phyloP scores from a whole-genome alignment of 805 yeast genomes.

The Candida coquimbonensis region DNA sequence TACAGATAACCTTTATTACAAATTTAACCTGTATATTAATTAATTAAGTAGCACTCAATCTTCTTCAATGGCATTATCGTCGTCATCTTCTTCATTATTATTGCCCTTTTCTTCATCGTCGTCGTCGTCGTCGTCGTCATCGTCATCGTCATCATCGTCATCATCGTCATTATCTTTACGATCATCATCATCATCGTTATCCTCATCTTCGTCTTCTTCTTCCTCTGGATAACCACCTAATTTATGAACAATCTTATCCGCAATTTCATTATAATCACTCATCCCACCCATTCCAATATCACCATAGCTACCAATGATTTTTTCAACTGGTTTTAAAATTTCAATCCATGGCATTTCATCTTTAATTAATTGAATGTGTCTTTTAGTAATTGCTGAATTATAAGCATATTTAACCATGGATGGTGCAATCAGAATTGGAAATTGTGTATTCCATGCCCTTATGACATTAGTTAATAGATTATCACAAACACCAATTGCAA shows the following conservation, averaged over 20 bases:
- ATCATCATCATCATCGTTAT: slow-evolving; percentile 38
- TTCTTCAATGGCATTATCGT: slow-evolving; percentile 11
- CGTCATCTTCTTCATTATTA: slow-evolving; percentile 16
- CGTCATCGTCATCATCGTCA: slow-evolving; percentile 34
- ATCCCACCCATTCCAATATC: slow-evolving; percentile 99
- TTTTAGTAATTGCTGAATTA: slow-evolving; percentile 80
- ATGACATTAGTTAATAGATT: slow-evolving; percentile 84
- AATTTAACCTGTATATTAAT: too few relatives aligned
- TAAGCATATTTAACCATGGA: slow-evolving; percentile 94
- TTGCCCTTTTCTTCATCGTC: slow-evolving; percentile 7
- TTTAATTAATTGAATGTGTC: slow-evolving; percentile 65
- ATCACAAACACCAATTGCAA: slow-evolving; percentile 87
- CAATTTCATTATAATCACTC: slow-evolving; percentile 96
- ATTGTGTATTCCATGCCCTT: slow-evolving; percentile 91
- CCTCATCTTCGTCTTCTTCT: slow-evolving; percentile 42
- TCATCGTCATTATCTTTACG: slow-evolving; percentile 39
- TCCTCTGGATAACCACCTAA: slow-evolving; percentile 56
- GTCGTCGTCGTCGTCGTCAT: slow-evolving; percentile 23
- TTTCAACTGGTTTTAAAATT: slow-evolving; percentile 89
- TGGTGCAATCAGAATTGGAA: slow-evolving; percentile 87
- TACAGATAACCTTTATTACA: too few relatives aligned
- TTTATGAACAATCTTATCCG: slow-evolving; percentile 71
- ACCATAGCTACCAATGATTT: slow-evolving; percentile 87
- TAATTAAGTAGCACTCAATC: too few relatives aligned
- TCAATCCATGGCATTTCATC: slow-evolving; percentile 96